phyloP scores from a whole-genome alignment of 306 rosid genomes.

The Gastrolobium bilobum region DNA sequence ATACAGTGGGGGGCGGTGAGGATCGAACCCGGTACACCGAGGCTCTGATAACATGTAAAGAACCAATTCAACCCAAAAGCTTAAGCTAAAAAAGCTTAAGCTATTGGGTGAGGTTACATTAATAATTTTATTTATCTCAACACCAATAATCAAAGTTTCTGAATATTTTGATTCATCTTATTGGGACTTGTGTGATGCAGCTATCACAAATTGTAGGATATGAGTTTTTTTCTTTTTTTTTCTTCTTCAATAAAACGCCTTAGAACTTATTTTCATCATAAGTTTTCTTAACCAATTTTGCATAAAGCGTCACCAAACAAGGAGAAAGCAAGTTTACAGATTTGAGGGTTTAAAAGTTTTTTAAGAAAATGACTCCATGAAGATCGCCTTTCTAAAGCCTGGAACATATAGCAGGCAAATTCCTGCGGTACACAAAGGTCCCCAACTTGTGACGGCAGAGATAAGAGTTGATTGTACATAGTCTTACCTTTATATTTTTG shows the following conservation, averaged over 20 bases:
- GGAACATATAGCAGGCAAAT: not conserved
- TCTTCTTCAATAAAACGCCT: not conserved
- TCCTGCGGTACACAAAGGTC: too few species aligned
- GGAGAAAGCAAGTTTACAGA: constrained; percentile 20
- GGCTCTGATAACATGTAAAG: too few species aligned
- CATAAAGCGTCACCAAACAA: constrained; percentile 14
- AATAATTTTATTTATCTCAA: too few species aligned
- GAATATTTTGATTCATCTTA: not conserved
- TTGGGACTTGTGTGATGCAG: constrained; percentile 6
- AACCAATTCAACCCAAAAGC: too few species aligned
- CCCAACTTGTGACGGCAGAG: too few species aligned
- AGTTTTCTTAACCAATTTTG: constrained; percentile 15
- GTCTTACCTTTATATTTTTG: too few species aligned
- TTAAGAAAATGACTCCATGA: not conserved
- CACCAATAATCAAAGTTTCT: constrained; percentile 1
- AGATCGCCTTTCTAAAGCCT: constrained; percentile 10
- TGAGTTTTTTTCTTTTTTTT: not conserved
- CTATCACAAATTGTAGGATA: not conserved
- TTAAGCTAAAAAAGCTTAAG: too few species aligned
- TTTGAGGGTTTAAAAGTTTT: constrained; percentile 1
- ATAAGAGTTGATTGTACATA: too few species aligned
- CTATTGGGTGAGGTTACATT: too few species aligned
- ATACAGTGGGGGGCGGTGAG: too few species aligned
- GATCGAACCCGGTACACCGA: too few species aligned
- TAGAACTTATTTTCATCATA: constrained; percentile 8